These are phyloP conservation scores for Phialophora chinensis DNA, from an alignment of 2,329 filamentous ascomycete genomes.

Conservation along the genomic window DNA sequence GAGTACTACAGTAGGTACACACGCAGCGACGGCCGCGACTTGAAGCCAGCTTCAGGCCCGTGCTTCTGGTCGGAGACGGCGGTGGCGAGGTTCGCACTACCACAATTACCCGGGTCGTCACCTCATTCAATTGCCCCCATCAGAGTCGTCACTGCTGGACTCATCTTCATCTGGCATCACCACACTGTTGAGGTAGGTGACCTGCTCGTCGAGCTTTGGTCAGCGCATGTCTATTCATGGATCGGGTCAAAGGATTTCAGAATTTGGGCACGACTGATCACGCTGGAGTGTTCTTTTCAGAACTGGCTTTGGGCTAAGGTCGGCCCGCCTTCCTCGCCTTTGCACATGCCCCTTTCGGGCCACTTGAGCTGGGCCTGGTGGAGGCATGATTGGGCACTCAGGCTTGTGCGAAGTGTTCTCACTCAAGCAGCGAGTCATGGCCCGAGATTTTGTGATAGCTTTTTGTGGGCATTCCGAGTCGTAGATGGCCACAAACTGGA, in stretches of 20 bases:
- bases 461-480: background rate
- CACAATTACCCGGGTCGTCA: constrained; percentile 11
- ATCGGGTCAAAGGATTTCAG: constrained; percentile 7
- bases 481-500: constrained; percentile 35
- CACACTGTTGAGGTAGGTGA: constrained; percentile 73
- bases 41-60: no score
- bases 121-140: constrained; percentile 27
- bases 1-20: background rate
- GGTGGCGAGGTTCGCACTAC: constrained; percentile 12
- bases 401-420: constrained; percentile 4
- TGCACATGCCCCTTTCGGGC: background rate
- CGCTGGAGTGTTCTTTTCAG: constrained; percentile 9
- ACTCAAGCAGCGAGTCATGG: constrained; percentile 17
- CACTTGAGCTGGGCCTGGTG: constrained; percentile 1
- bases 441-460: constrained; percentile 8
- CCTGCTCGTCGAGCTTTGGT: constrained; percentile 50
- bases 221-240: constrained; percentile 2
- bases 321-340: constrained; percentile 15
- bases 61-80: background rate
- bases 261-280: constrained; percentile 1
- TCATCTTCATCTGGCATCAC: constrained; percentile 71
- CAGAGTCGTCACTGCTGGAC: constrained; percentile 30
- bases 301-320: constrained; percentile 17
- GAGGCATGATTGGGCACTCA: constrained; percentile 13
- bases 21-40: background rate